These are phyloP conservation scores for Termitomyces sp. DNA, from an alignment of 768 basidiomycete species.

Conservation along the genomic window DNA sequence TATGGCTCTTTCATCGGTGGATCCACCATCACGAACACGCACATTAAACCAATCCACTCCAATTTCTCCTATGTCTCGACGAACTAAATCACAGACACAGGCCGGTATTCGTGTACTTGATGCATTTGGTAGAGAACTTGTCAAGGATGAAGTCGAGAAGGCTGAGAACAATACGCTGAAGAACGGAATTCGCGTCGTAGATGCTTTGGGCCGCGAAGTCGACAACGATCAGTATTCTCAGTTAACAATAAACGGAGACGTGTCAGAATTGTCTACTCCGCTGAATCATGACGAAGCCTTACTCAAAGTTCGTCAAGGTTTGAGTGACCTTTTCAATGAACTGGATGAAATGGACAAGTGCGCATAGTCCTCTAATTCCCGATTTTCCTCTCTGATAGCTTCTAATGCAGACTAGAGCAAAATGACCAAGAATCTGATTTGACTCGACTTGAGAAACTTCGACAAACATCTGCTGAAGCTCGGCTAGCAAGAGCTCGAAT, in stretches of 20 bases:
- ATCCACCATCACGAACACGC: neutral
- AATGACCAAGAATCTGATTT: conserved; percentile 33
- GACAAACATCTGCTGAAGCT: conserved; percentile 11
- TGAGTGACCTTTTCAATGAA: conserved; percentile 50
- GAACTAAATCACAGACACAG: conserved; percentile 37
- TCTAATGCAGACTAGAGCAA: conserved; percentile 25
- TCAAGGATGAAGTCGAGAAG: conserved; percentile 4
- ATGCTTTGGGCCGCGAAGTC: conserved; percentile 65
- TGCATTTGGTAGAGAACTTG: conserved; percentile 53
- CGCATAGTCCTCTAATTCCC: conserved; percentile 7
- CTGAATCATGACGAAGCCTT: conserved; percentile 47
- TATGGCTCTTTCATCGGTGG: neutral
- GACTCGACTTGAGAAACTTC: conserved; percentile 11
- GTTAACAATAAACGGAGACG: neutral
- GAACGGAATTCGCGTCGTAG: conserved; percentile 53
- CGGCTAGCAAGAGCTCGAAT: conserved; percentile 45
- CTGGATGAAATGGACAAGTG: conserved; percentile 58
- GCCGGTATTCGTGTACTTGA: conserved; percentile 63
- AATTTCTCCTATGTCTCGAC: conserved; percentile 11
- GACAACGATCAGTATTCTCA: conserved; percentile 21
- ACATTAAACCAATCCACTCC: conserved; percentile 15
- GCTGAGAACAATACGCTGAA: conserved; percentile 17
- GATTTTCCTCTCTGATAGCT: conserved; percentile 1
- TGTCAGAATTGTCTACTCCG: conserved; percentile 16
- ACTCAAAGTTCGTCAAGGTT: conserved; percentile 49